These are phyloP conservation scores for Populus simonii DNA, from an alignment of 345 rosid genomes.

Conservation along the genomic window DNA sequence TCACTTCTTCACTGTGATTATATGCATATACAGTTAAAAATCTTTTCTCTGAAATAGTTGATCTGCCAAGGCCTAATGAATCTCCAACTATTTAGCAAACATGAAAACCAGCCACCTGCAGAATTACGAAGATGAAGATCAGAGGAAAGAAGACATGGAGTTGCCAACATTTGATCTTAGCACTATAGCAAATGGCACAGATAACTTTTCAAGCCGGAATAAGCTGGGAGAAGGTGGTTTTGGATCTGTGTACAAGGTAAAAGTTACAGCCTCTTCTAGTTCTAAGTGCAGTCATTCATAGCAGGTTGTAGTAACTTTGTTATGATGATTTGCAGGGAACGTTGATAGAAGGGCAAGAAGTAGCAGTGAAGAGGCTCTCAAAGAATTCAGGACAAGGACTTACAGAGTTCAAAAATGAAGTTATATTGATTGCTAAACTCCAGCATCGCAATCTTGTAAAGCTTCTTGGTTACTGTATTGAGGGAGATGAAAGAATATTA, in stretches of 20 bases:
- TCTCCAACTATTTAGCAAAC: constrained; percentile 1
- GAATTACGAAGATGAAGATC: background rate
- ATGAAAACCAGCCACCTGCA: background rate
- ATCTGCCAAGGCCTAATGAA: background rate
- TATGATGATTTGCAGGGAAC: constrained; percentile 22
- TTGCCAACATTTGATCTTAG: constrained; percentile 1
- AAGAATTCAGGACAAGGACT: constrained; percentile 33
- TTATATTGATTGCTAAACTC: constrained; percentile 23
- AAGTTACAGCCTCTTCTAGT: background rate
- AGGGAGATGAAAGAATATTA: constrained; percentile 30
- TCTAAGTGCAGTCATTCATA: background rate
- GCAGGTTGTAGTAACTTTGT: background rate
- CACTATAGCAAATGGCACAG: constrained; percentile 16
- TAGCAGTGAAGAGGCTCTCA: constrained; percentile 37
- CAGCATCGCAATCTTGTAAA: constrained; percentile 40
- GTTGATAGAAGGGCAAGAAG: constrained; percentile 24
- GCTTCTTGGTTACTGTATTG: constrained; percentile 38
- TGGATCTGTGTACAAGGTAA: constrained; percentile 31
- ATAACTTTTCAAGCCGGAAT: constrained; percentile 21
- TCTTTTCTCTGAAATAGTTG: background rate
- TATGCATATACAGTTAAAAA: too few species aligned
- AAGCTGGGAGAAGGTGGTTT: constrained; percentile 10
- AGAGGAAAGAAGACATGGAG: constrained; percentile 19
- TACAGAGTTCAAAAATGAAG: constrained; percentile 35
- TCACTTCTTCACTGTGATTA: too few species aligned